phyloP scores from a whole-genome alignment of 192 early-diverging fungal species.

The Ramicandelaber brevisporus region DNA sequence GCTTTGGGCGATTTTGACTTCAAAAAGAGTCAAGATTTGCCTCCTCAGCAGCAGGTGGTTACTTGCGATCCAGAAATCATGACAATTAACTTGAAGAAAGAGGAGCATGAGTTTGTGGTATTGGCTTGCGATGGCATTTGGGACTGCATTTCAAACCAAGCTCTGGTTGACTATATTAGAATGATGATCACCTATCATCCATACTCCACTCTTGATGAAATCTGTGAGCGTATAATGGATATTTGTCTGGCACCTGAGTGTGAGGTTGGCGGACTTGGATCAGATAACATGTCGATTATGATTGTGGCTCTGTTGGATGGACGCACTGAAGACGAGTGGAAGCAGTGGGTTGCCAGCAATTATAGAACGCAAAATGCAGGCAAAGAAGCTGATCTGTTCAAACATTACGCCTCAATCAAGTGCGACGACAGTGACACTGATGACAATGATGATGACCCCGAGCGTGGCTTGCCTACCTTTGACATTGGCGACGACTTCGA shows the following conservation, averaged over 20 bases:
- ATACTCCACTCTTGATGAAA: conserved; percentile 25
- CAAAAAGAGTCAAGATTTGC: conserved; percentile 57
- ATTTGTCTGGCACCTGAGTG: conserved; percentile 69
- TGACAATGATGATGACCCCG: too few species aligned
- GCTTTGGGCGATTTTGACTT: conserved; percentile 99
- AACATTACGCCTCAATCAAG: conserved; percentile 18
- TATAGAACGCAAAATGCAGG: too few species aligned
- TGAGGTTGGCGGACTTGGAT: conserved; percentile 78
- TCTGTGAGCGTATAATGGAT: conserved; percentile 82
- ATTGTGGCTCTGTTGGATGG: conserved; percentile 71
- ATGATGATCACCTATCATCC: conserved; percentile 32
- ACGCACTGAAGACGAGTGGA: conserved; percentile 54
- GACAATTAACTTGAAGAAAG: conserved; percentile 12
- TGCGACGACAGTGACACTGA: conserved; percentile 12
- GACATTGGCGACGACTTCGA: too few species aligned
- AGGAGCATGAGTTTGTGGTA: conserved; percentile 78
- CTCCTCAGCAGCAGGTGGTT: conserved; percentile 76
- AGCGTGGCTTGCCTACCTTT: too few species aligned
- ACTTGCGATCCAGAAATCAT: conserved; percentile 75
- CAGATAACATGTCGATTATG: conserved; percentile 98
- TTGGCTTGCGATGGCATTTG: conserved; percentile 98
- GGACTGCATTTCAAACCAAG: conserved; percentile 86
- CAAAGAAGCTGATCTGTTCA: too few species aligned
- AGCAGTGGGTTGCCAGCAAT: conserved; percentile 20
- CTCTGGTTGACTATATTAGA: conserved; percentile 70